Conservation (phyloP, 2,329 filamentous ascomycete species). For the Fusarium sp. region DNA sequence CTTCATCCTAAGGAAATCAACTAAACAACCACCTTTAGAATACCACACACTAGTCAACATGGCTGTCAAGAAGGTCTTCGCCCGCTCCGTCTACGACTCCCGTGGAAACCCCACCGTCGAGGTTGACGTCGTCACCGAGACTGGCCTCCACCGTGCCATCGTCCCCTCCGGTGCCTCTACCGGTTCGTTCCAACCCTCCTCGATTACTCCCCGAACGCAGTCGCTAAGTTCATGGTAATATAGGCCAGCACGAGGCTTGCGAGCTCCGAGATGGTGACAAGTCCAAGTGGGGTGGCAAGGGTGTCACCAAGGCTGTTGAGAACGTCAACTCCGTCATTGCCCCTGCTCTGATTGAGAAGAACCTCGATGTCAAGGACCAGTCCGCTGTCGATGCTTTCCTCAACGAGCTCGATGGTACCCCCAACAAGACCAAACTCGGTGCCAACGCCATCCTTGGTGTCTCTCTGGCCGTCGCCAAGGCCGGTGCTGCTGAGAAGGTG, state of each 20-base stretch:
- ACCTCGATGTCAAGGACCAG: slow-evolving; percentile 88
- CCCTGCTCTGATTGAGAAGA: slow-evolving; percentile 85
- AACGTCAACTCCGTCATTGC: slow-evolving; percentile 88
- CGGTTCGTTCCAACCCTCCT: slow-evolving; percentile 67
- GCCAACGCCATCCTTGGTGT: slow-evolving; percentile 92
- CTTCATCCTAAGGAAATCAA: slow-evolving; percentile 29
- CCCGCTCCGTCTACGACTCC: slow-evolving; percentile 98
- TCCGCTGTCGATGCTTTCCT: slow-evolving; percentile 86
- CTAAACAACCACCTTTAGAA: slow-evolving; percentile 43
- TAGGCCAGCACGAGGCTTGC: slow-evolving; percentile 89
- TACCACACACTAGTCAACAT: slow-evolving; percentile 68
- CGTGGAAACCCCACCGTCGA: slow-evolving; percentile 98
- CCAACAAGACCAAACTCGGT: slow-evolving; percentile 89
- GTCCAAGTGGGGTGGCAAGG: slow-evolving; percentile 87
- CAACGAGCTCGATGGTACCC: slow-evolving; percentile 84
- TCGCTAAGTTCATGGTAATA: slow-evolving; percentile 50
- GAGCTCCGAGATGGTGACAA: slow-evolving; percentile 94
- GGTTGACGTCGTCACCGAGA: slow-evolving; percentile 97
- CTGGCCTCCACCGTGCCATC: slow-evolving; percentile 95
- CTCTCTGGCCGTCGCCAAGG: slow-evolving; percentile 87
- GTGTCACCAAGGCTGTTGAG: slow-evolving; percentile 85
- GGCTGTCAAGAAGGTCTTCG: slow-evolving; percentile 91
- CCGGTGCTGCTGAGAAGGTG: slow-evolving; percentile 88
- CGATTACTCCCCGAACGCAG: slow-evolving; percentile 36
- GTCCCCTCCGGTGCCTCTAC: slow-evolving; percentile 97